Base-by-base conservation (phyloP, 176 grass and related monocot genomes). In the Rhynchospora tenuis region DNA sequence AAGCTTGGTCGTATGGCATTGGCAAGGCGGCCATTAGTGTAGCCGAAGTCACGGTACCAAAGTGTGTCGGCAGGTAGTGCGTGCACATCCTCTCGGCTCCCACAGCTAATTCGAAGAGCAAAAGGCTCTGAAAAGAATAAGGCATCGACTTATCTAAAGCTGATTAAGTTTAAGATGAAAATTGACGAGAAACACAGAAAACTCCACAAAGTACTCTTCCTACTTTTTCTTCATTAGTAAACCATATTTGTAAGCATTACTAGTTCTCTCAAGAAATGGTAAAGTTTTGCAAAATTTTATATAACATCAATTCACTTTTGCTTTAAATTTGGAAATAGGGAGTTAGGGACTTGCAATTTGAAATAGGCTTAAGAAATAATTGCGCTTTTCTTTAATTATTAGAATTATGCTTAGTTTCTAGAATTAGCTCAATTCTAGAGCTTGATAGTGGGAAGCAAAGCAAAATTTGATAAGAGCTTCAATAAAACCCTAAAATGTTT, bases 31-130 rank as follows among this genome's bases (percentile, higher is more conserved):
- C 96, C 96, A 12, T 93, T 91, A 0, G 86, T 95, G 85, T 99
- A 99, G 59, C 96, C 96, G 26, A 95, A 99, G 58, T 99, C 96
- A 58, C 91, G 90, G 86, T 99, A 95, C 96, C 93, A 95, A 81
- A 93, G 79, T 63, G 93, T 89, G 81, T 95, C 89, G 33, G 93
- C 87, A 55, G 96, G 96, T 11, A 84, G 83, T 7, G 93, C 93
- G 29, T n/a, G 93, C 15, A 93, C 59, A 88, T 99, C 91, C 0
- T 95, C 88, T 5, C 92, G 90, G 82, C 91, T 95, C 68, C 96
- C 96, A n/a, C 96, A 99, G 88, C 96, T 99, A 87, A 99, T 92
- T 10, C 96, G 93, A 48, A 99, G 86, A 0, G 84, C 87, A 86
- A 89, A 99, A 23, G 91, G 93, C 81, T 93, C 96, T 99, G 89